A percentile compares a stretch with the other conserved stretches of the same genome.
Conservation (phyloP, 306 rosid species). For the Alnus glutinosa region DNA sequence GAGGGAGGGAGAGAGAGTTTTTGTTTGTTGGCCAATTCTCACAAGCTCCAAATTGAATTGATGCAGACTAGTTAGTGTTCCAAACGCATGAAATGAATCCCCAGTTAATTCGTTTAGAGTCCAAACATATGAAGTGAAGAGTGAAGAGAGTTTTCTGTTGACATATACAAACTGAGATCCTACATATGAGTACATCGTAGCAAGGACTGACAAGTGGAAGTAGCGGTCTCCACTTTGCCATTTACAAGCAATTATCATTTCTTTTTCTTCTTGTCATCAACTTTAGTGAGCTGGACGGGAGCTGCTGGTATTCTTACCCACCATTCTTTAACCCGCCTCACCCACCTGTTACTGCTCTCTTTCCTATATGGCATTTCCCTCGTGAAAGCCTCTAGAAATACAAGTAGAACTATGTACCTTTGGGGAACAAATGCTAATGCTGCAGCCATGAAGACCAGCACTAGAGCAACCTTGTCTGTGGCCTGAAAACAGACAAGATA, state of each 20-base stretch:
- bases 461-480: constrained; percentile 64
- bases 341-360: constrained; percentile 60
- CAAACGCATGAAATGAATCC: background rate
- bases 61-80: background rate
- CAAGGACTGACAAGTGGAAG: background rate
- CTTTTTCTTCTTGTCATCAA: constrained; percentile 63
- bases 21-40: background rate
- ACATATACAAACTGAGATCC: background rate
- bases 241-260: constrained; percentile 36
- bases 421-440: constrained; percentile 68
- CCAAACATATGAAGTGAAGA: background rate
- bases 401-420: constrained; percentile 48
- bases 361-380: constrained; percentile 83
- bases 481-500: constrained; percentile 52
- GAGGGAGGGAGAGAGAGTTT: too few relatives aligned
- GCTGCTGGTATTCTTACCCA: constrained; percentile 97
- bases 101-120: background rate
- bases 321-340: constrained; percentile 84
- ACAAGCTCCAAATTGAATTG: background rate
- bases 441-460: constrained; percentile 59
- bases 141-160: background rate
- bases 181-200: background rate
- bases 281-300: constrained; percentile 76
- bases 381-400: constrained; percentile 67
- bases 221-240: background rate